Evolutionary conservation across 352 stramenopile genomes (phyloP).

Genomic region (Globisporangium heterothallicum): DNA sequence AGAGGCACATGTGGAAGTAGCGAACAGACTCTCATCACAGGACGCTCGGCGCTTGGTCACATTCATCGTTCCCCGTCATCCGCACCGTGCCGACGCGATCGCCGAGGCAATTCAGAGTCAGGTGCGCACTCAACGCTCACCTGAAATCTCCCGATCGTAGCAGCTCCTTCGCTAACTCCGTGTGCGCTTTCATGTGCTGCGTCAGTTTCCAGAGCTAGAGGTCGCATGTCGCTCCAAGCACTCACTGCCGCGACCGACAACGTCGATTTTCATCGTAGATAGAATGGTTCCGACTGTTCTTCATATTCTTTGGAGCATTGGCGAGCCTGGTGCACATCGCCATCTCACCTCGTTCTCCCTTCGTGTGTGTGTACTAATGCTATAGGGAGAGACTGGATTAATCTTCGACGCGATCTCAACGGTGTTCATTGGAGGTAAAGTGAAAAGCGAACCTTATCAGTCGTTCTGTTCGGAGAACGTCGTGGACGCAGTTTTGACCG

Average conservation of each 20-base stretch:
- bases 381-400: constrained; percentile 53
- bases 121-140: constrained; percentile 12
- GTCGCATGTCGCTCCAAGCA: constrained; percentile 34
- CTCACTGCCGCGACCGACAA: constrained; percentile 17
- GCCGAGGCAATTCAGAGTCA: constrained; percentile 23
- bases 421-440: constrained; percentile 59
- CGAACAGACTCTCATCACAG: not conserved
- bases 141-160: too few species aligned
- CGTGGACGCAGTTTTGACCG: too few species aligned
- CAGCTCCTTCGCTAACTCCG: too few species aligned
- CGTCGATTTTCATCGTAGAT: constrained; percentile 62
- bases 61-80: constrained; percentile 60
- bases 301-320: not conserved
- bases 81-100: constrained; percentile 33
- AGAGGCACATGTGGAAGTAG: constrained; percentile 27
- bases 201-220: constrained; percentile 32
- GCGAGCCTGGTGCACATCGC: too few species aligned
- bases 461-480: not conserved
- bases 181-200: not conserved
- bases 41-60: constrained; percentile 23
- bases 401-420: constrained; percentile 43
- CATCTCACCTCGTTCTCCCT: not conserved
- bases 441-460: not conserved
- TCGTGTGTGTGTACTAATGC: not conserved
- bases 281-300: constrained; percentile 33